These are phyloP conservation scores for Fusarium torreyae DNA, from an alignment of 2,329 filamentous ascomycete genomes.

Conservation along the genomic window DNA sequence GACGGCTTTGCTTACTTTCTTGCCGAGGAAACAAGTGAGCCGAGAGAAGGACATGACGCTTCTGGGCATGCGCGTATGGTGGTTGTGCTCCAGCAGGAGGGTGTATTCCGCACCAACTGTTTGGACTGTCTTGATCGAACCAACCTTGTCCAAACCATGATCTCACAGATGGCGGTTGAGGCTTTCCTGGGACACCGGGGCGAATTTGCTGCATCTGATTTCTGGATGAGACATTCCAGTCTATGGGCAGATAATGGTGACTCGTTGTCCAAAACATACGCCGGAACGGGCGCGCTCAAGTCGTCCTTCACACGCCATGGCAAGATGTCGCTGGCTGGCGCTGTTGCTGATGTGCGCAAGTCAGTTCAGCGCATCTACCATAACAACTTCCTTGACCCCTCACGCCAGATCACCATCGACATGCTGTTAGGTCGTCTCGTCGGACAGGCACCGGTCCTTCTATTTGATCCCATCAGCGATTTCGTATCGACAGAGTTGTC, in stretches of 20 bases:
- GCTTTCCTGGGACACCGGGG: constrained; percentile 82
- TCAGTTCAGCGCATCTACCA: constrained; percentile 95
- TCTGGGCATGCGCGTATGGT: constrained; percentile 65
- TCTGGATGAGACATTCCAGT: constrained; percentile 92
- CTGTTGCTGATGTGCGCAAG: constrained; percentile 95
- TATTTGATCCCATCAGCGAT: constrained; percentile 96
- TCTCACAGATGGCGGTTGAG: constrained; percentile 94
- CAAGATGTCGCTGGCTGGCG: constrained; percentile 95
- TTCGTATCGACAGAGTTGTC: constrained; percentile 84
- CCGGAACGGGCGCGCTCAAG: constrained; percentile 94
- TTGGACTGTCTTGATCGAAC: constrained; percentile 96
- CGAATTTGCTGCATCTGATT: constrained; percentile 80
- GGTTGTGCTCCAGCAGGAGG: constrained; percentile 89
- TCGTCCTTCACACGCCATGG: constrained; percentile 94
- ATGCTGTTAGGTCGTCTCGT: constrained; percentile 89
- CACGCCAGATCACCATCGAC: constrained; percentile 93
- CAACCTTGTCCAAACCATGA: constrained; percentile 95
- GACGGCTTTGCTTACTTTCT: constrained; percentile 95
- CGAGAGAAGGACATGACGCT: constrained; percentile 58
- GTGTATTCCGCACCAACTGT: constrained; percentile 96
- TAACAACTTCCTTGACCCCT: constrained; percentile 97
- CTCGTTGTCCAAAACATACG: constrained; percentile 93
- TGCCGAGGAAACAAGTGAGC: constrained; percentile 78
- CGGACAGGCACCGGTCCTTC: constrained; percentile 84
- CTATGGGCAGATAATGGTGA: constrained; percentile 99